Conservation (phyloP, 2,329 filamentous ascomycete genomes). For the Aspergillus amoenus region DNA sequence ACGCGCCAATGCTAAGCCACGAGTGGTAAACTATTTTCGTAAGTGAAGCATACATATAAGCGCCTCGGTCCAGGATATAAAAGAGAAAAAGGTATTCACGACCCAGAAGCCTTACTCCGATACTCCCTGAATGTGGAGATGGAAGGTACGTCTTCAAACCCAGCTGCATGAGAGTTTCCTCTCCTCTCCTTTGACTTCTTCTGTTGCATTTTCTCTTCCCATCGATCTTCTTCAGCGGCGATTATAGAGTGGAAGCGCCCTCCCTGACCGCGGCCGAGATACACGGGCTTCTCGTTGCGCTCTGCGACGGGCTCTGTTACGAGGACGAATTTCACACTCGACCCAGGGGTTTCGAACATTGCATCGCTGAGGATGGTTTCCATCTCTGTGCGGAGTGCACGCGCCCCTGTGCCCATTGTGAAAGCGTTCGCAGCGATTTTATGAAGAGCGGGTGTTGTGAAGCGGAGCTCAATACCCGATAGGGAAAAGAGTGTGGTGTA, state of each 20-base stretch:
- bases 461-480: constrained; percentile 71
- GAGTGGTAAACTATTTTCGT: constrained; percentile 5
- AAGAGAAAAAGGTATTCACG: constrained; percentile 2
- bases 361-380: constrained; percentile 75
- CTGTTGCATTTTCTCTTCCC: constrained; percentile 43
- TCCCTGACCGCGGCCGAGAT: constrained; percentile 52
- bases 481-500: constrained; percentile 86
- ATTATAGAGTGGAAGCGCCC: constrained; percentile 52
- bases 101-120: constrained; percentile 38
- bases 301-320: constrained; percentile 69
- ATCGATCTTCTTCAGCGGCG: constrained; percentile 51
- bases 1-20: not conserved
- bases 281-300: constrained; percentile 57
- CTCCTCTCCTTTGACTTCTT: constrained; percentile 32
- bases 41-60: not conserved
- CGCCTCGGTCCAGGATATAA: not conserved
- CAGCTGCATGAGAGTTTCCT: constrained; percentile 9
- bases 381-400: constrained; percentile 77
- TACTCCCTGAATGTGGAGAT: constrained; percentile 46
- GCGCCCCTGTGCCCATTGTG: constrained; percentile 73
- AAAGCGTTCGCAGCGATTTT: constrained; percentile 73
- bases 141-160: constrained; percentile 15
- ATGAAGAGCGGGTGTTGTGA: constrained; percentile 78
- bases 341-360: constrained; percentile 74
- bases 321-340: constrained; percentile 67